Base-by-base conservation (phyloP, 2,329 filamentous ascomycete genomes). In the Talaromyces pinophilus region DNA sequence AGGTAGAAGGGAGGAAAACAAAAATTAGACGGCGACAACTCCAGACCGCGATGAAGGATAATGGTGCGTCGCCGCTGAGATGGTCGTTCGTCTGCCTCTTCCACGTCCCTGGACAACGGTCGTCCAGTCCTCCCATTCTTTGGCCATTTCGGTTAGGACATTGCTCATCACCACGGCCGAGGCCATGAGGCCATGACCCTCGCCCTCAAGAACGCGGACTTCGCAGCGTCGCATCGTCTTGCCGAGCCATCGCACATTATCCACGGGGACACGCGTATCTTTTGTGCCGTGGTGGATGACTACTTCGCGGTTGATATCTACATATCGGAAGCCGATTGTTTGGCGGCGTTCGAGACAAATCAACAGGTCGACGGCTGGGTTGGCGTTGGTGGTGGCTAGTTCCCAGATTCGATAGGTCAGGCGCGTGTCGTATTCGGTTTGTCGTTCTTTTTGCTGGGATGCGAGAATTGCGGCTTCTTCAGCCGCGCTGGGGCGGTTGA, bases 131-230 rank as follows among this genome's bases (percentile, higher is more conserved):
- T 93, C 91, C 94, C 94, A 98, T 77, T 98, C 95, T 71, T 89
- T 89, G 62, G 92, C 91, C 73, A 99, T 96, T 80, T 99, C 95
- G 78, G 92, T 94, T 42, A 99, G 82, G n/a, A 98, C 91, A 22
- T 90, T 88, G 52, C 92, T 92, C 95, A 99, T 99, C 54, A 98
- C 94, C 15, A 84, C 83, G 0, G 95, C 93, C 71, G 90, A 96
- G 0, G 95, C 95, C 95, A 99, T 99, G 28, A 99, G 82, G 0
- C 95, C 94, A 75, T 99, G 95, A 2, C 93, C 92, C 77, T 99
- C 94, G 5, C 92, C 92, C 71, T 96, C 91, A 2, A 99, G 83
- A 5, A 98, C 88, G 5, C 94, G 85, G 15, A 99, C 92, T 77
- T 98, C 95, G 77, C 94, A 98, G 59, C 92, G 85, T 35, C 91